phyloP scores from a whole-genome alignment of 2,329 filamentous ascomycete species.

The Ophiostoma montium region DNA sequence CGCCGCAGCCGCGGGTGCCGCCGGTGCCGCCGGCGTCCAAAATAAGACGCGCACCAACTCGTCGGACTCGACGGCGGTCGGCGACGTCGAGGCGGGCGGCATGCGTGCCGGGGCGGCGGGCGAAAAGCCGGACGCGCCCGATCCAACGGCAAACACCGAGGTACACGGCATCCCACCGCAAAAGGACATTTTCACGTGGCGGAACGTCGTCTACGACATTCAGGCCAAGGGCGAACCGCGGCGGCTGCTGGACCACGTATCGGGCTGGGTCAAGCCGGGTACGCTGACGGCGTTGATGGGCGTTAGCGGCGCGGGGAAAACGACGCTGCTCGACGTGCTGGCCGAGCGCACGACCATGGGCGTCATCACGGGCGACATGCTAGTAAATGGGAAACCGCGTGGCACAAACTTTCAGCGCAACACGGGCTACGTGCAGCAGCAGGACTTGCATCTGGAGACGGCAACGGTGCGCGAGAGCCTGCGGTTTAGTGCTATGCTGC shows the following conservation, averaged over 20 bases:
- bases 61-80: background rate
- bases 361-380: constrained; percentile 57
- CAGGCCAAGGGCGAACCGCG: constrained; percentile 43
- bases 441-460: constrained; percentile 61
- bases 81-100: background rate
- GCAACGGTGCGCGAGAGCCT: constrained; percentile 66
- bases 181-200: constrained; percentile 62
- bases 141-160: constrained; percentile 22
- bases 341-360: constrained; percentile 70
- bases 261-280: constrained; percentile 73
- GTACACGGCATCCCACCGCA: constrained; percentile 2
- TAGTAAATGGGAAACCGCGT: constrained; percentile 56
- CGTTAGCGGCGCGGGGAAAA: constrained; percentile 76
- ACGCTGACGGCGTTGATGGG: constrained; percentile 68
- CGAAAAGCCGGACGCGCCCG: background rate
- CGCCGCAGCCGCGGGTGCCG: background rate
- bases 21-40: too few relatives aligned
- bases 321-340: constrained; percentile 69
- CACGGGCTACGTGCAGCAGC: constrained; percentile 56
- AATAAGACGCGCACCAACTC: background rate
- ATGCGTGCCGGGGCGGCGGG: background rate
- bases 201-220: constrained; percentile 56
- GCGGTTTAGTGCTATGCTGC: constrained; percentile 57
- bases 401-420: constrained; percentile 7
- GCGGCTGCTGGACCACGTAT: constrained; percentile 63